Conservation (phyloP, 2,329 filamentous ascomycete species). For the Colletotrichum sansevieriae region DNA sequence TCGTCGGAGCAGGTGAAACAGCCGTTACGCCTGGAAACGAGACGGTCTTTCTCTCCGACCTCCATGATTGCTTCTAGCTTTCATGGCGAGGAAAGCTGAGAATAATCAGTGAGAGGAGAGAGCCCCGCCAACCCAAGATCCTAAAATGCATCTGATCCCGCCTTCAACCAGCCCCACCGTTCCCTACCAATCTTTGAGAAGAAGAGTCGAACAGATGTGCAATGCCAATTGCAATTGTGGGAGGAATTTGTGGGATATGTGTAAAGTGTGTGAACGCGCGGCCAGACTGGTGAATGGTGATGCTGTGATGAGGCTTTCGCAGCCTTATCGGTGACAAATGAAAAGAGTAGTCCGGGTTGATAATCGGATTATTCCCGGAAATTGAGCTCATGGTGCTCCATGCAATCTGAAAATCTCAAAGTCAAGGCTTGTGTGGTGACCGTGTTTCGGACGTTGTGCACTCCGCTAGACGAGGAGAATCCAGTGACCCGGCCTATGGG, state of each 20-base stretch:
- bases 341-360: constrained; percentile 31
- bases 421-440: constrained; percentile 17
- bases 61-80: background rate
- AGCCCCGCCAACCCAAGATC: constrained; percentile 33
- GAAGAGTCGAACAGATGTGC: constrained; percentile 35
- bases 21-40: constrained; percentile 41
- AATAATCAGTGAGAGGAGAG: constrained; percentile 10
- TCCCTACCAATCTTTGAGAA: constrained; percentile 42
- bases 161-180: constrained; percentile 33
- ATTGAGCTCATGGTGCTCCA: constrained; percentile 26
- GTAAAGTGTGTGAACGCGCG: constrained; percentile 16
- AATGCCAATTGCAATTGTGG: constrained; percentile 37
- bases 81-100: background rate
- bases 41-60: constrained; percentile 20
- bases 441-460: constrained; percentile 1
- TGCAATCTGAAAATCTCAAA: constrained; percentile 27
- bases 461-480: constrained; percentile 8
- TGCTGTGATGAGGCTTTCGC: constrained; percentile 25
- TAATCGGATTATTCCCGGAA: constrained; percentile 19
- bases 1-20: constrained; percentile 29
- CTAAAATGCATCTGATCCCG: constrained; percentile 41
- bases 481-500: constrained; percentile 31
- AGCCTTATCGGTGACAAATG: constrained; percentile 36
- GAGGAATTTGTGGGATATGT: constrained; percentile 27
- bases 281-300: constrained; percentile 27